phyloP scores from a whole-genome alignment of 345 rosid species.

The Limnanthes douglasii region DNA sequence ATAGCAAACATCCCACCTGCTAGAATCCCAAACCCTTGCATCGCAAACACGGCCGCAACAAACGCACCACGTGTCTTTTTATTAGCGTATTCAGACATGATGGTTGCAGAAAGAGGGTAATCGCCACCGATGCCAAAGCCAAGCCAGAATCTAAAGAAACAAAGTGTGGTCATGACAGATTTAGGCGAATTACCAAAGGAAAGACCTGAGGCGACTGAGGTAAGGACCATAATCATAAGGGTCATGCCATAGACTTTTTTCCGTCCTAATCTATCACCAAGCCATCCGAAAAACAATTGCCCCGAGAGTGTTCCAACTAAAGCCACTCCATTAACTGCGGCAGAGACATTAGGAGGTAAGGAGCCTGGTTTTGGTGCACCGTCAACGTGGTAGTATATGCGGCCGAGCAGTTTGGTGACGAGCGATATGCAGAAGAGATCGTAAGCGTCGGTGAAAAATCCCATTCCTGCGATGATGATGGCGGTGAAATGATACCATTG shows the following conservation, averaged over 20 bases:
- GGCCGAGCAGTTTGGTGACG: conserved; percentile 49
- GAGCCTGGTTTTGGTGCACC: conserved; percentile 19
- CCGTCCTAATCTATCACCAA: conserved; percentile 49
- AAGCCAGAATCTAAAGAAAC: conserved; percentile 63
- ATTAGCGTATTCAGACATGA: conserved; percentile 75
- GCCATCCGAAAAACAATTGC: conserved; percentile 67
- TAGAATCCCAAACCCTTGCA: conserved; percentile 79
- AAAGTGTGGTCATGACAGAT: conserved; percentile 31
- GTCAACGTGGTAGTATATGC: conserved; percentile 32
- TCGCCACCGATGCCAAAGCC: conserved; percentile 83
- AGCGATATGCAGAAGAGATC: conserved; percentile 61
- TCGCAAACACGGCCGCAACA: conserved; percentile 68
- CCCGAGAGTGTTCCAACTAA: conserved; percentile 40
- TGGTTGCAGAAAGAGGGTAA: conserved; percentile 74
- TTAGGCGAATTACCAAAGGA: conserved; percentile 22
- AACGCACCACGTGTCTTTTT: conserved; percentile 79
- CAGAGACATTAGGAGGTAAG: conserved; percentile 24
- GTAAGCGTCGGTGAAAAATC: conserved; percentile 59
- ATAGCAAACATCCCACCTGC: conserved; percentile 47
- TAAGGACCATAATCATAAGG: conserved; percentile 29
- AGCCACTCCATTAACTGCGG: conserved; percentile 48
- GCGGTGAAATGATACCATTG: conserved; percentile 59
- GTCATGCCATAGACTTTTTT: conserved; percentile 49
- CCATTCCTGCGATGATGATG: conserved; percentile 60
- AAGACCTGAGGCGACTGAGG: conserved; percentile 35